Evolutionary conservation across 164 flowering plant species (phyloP).

Genomic region (Annona squamosa): DNA sequence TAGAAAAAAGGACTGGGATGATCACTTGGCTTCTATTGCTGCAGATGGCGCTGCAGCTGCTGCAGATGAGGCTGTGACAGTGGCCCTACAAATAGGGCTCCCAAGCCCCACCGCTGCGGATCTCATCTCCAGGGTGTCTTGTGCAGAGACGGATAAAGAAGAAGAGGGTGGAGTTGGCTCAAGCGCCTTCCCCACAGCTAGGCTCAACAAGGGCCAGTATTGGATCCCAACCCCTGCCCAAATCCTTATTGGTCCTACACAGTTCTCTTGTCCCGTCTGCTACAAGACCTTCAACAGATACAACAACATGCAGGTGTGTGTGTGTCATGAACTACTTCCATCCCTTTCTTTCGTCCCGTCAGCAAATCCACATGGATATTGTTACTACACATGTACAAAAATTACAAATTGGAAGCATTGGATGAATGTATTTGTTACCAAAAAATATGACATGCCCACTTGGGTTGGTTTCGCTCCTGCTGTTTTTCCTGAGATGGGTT

Average conservation of each 20-base stretch:
- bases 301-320: constrained; percentile 55
- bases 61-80: constrained; percentile 28
- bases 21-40: not conserved
- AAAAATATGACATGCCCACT: constrained; percentile 1
- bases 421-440: not conserved
- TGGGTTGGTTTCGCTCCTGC: constrained; percentile 19
- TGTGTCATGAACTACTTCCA: constrained; percentile 4
- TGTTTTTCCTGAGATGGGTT: not conserved
- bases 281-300: constrained; percentile 95
- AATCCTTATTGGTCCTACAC: constrained; percentile 93
- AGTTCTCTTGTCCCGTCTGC: constrained; percentile 95
- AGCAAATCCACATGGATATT: too few relatives aligned
- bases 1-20: not conserved
- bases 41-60: constrained; percentile 13
- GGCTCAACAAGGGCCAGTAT: constrained; percentile 79
- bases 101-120: constrained; percentile 41
- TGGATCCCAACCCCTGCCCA: constrained; percentile 97
- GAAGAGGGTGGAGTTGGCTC: constrained; percentile 26
- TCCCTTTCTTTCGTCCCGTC: constrained; percentile 11
- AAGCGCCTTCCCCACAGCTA: constrained; percentile 22
- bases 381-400: too few relatives aligned
- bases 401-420: not conserved
- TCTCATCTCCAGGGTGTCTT: constrained; percentile 27
- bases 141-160: constrained; percentile 26
- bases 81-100: constrained; percentile 69